Evolutionary conservation across 1,284 basidiomycete species (phyloP).

Genomic region (Microbotryomycetes sp.): DNA sequence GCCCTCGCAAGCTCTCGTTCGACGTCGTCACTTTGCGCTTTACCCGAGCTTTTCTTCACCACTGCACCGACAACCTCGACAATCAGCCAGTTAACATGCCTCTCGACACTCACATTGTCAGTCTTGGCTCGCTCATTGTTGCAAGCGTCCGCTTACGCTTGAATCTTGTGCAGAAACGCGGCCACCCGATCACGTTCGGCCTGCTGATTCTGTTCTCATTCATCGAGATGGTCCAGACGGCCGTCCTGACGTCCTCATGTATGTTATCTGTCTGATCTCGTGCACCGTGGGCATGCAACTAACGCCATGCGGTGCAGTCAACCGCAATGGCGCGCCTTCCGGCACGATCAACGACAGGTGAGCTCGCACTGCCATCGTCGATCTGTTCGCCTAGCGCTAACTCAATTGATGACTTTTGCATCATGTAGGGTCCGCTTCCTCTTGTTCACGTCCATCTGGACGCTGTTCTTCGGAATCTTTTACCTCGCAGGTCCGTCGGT

Average conservation of each 20-base stretch:
- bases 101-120: background rate
- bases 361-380: background rate
- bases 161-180: constrained; percentile 13
- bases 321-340: constrained; percentile 17
- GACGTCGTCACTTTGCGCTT: background rate
- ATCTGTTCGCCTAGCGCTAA: too few species aligned
- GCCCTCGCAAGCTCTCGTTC: background rate
- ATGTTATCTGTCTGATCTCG: background rate
- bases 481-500: constrained; percentile 24
- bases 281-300: background rate
- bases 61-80: background rate
- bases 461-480: constrained; percentile 23
- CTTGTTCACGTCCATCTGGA: constrained; percentile 32
- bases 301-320: constrained; percentile 4
- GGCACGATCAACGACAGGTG: constrained; percentile 8
- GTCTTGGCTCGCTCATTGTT: background rate
- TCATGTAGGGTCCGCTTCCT: constrained; percentile 29
- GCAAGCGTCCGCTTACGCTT: background rate
- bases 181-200: constrained; percentile 26
- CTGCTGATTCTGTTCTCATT: constrained; percentile 31
- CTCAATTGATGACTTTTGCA: too few species aligned
- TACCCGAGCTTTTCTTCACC: too few species aligned
- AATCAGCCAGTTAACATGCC: background rate
- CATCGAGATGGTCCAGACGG: constrained; percentile 30
- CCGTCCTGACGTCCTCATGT: constrained; percentile 27